Evolutionary conservation across 345 rosid species (phyloP), one percentile per base, ranked within the genome.

Genomic region (Lepidium didymum): DNA sequence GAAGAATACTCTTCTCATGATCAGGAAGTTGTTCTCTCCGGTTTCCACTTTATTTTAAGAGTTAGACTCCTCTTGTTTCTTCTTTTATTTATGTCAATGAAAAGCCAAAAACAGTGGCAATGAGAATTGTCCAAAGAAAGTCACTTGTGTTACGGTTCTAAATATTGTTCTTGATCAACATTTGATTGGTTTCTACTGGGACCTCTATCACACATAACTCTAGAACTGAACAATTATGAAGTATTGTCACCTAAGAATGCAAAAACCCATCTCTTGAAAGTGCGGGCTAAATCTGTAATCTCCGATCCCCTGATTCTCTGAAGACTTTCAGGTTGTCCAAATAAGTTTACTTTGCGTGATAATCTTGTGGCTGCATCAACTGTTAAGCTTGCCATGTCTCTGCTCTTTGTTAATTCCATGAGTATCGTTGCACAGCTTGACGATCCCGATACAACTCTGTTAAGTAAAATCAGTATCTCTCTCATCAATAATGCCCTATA

Each of bases 321-420:
- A 31, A 58, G 61, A 56, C 15, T 69, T 60, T 81, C 83, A 0
- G 70, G 41, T 40, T 58, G 72, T 55, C 67, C 57, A 16, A n/a
- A 38, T 27, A 68, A 73, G 34, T 16, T 71, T 33, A 72, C 83
- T 66, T 81, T 79, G 29, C 80, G 78, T 2, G 91, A 87, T 79
- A 91, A 77, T 67, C 90, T 79, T 74, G 77, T 82, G 6, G 92
- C 89, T 14, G 87, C 77, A 54, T 87, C 91, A 42, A 91, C 54
- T 13, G 91, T 87, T 82, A 91, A 72, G 71, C 86, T 81, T 34
- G 84, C 97, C 88, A 85, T 84, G 75, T 87, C 91, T 75, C 97
- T 79, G 78, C 82, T 84, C 47, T 75, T 82, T 23, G 95, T 89
- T 67, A 94, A 60, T 31, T 59, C 75, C 62, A 77, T 78, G 74